Evolutionary conservation across 1,139 yeast genomes (phyloP).

Genomic region (Yamadazyma oceani): DNA sequence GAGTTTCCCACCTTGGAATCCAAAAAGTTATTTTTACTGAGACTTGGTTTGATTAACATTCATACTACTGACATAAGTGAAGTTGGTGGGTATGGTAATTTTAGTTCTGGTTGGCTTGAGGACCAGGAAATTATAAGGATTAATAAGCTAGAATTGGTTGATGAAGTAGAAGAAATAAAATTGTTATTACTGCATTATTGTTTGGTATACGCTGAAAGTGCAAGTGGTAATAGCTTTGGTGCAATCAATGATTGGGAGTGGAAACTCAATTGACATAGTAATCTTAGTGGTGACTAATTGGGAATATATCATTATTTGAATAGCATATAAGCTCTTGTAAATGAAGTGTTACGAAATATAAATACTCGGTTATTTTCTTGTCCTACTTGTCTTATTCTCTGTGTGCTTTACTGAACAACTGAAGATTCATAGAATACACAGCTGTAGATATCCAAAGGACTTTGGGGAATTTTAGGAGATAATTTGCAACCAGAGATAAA

Average conservation of each 20-base stretch:
- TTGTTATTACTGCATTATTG: slow-evolving; percentile 80
- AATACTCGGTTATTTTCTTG: too few species aligned
- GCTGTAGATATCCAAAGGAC: too few species aligned
- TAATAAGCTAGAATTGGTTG: slow-evolving; percentile 70
- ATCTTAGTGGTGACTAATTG: too few species aligned
- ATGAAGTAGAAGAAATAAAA: slow-evolving; percentile 84
- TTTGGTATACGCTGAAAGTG: slow-evolving; percentile 24
- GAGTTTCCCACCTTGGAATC: slow-evolving; percentile 42
- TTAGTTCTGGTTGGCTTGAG: slow-evolving; percentile 44
- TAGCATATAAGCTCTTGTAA: too few species aligned
- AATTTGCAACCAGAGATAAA: too few species aligned
- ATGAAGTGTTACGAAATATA: not conserved
- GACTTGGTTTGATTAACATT: slow-evolving; percentile 23
- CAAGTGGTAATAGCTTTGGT: not conserved
- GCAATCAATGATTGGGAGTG: slow-evolving; percentile 5
- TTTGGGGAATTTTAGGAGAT: too few species aligned
- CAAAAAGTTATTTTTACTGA: slow-evolving; percentile 35
- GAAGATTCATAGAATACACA: too few species aligned
- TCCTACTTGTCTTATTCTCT: too few species aligned
- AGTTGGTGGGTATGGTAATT: slow-evolving; percentile 52
- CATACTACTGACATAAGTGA: slow-evolving; percentile 56
- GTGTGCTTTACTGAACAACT: too few species aligned
- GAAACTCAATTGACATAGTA: slow-evolving; percentile 1
- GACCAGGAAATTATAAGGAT: slow-evolving; percentile 52
- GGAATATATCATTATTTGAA: too few species aligned